These are phyloP conservation scores for Crithidia brevicula DNA, from an alignment of 208 protist genomes.

Conservation along the genomic window DNA sequence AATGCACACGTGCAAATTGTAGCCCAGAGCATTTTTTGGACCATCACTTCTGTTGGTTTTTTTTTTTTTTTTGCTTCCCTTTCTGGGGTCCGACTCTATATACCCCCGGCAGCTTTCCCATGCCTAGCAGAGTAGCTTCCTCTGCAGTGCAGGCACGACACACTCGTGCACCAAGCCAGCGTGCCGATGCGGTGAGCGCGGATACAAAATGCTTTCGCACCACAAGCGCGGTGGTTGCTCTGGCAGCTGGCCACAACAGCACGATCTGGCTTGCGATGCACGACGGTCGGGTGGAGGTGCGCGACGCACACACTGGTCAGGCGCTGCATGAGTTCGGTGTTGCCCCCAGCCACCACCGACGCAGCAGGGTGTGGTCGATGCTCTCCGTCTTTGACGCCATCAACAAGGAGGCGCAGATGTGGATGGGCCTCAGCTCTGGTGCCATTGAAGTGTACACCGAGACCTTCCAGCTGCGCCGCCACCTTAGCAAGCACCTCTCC, in stretches of 20 bases:
- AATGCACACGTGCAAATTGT: no score
- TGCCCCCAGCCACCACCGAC: constrained; percentile 22
- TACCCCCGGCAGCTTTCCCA: no score
- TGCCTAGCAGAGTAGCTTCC: neutral
- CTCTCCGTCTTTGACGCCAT: constrained; percentile 35
- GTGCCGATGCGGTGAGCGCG: constrained; percentile 21
- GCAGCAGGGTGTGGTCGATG: constrained; percentile 49
- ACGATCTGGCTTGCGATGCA: constrained; percentile 75
- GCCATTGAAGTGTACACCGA: constrained; percentile 75
- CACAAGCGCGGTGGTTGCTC: constrained; percentile 45
- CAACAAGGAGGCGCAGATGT: constrained; percentile 53
- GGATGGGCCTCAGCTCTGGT: constrained; percentile 86
- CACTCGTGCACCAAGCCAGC: neutral
- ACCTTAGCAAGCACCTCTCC: constrained; percentile 75
- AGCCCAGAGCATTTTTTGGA: no score
- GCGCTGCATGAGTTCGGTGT: constrained; percentile 62
- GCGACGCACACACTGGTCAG: constrained; percentile 57
- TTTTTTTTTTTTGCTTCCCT: no score
- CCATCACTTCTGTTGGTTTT: no score
- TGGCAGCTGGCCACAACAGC: constrained; percentile 50
- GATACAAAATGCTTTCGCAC: constrained; percentile 51
- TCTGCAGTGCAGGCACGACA: neutral
- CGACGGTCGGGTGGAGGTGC: constrained; percentile 76
- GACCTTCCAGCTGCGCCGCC: constrained; percentile 49
- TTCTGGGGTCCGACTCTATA: no score